Conservation (phyloP, 257 asterid species). For the Mentha longifolia region DNA sequence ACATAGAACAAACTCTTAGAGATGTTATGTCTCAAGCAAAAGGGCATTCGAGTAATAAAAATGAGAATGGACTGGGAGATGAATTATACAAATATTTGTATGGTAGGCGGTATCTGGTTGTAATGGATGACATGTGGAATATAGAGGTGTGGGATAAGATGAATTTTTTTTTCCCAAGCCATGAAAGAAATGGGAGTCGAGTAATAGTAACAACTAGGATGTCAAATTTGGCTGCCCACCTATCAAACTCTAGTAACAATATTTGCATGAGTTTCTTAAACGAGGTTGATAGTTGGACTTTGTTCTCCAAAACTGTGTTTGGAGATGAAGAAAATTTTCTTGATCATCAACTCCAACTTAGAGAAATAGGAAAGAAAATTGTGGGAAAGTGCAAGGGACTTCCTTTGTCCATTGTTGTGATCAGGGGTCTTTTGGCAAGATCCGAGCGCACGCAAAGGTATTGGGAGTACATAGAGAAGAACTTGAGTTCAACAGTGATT, state of each 20-base stretch:
- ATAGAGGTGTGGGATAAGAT: constrained; percentile 3
- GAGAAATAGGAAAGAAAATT: no score
- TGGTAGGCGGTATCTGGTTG: neutral
- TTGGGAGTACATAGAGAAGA: neutral
- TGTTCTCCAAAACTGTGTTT: constrained; percentile 4
- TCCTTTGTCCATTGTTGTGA: constrained; percentile 11
- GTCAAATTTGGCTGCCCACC: neutral
- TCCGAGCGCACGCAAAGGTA: neutral
- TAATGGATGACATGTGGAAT: constrained; percentile 25
- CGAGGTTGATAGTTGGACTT: neutral
- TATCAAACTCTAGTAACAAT: neutral
- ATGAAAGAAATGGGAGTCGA: no score
- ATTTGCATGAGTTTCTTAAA: neutral
- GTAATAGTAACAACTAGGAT: constrained; percentile 20
- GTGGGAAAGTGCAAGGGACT: no score
- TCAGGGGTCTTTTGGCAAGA: constrained; percentile 14
- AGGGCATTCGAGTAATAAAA: no score
- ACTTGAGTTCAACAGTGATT: no score
- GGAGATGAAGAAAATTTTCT: neutral
- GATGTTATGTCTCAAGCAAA: neutral
- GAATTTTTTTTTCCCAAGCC: no score
- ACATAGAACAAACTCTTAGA: neutral
- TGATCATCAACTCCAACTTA: neutral
- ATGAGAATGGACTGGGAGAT: neutral
- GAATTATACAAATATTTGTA: neutral